phyloP scores from a whole-genome alignment of 2,329 filamentous ascomycete species.

The Shiraia sp. region DNA sequence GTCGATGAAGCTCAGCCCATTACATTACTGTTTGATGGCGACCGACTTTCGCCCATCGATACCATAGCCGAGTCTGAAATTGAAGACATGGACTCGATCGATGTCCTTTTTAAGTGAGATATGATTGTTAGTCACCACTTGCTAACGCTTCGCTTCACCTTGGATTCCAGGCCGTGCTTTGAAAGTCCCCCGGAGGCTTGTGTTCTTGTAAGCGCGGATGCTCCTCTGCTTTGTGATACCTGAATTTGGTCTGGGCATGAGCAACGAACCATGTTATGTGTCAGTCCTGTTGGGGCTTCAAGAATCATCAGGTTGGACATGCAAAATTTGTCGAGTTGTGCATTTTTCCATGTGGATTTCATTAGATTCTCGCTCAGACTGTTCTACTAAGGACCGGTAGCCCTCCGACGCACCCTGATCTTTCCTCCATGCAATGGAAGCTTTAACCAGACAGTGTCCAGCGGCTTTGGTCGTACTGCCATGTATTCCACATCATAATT shows the following conservation, averaged over 20 bases:
- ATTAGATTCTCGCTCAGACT: slow-evolving; percentile 42
- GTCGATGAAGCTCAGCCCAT: slow-evolving; percentile 29
- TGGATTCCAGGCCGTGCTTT: no score
- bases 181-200: no score
- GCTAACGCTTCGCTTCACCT: not conserved
- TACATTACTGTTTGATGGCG: slow-evolving; percentile 45
- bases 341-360: slow-evolving; percentile 41
- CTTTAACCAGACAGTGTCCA: slow-evolving; percentile 17
- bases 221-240: no score
- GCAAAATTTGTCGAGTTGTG: slow-evolving; percentile 14
- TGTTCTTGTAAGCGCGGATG: no score
- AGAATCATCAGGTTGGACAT: not conserved
- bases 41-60: slow-evolving; percentile 38
- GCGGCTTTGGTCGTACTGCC: slow-evolving; percentile 11
- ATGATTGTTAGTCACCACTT: not conserved
- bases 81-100: slow-evolving; percentile 43
- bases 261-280: no score
- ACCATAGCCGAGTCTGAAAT: slow-evolving; percentile 39
- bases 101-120: slow-evolving; percentile 41
- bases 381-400: slow-evolving; percentile 2
- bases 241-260: no score
- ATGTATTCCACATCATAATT: slow-evolving; percentile 19
- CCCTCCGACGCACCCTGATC: slow-evolving; percentile 4
- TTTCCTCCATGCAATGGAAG: slow-evolving; percentile 5
- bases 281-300: no score